Base-by-base conservation (phyloP, 805 yeast species). In the Ogataea paradorogensis region DNA sequence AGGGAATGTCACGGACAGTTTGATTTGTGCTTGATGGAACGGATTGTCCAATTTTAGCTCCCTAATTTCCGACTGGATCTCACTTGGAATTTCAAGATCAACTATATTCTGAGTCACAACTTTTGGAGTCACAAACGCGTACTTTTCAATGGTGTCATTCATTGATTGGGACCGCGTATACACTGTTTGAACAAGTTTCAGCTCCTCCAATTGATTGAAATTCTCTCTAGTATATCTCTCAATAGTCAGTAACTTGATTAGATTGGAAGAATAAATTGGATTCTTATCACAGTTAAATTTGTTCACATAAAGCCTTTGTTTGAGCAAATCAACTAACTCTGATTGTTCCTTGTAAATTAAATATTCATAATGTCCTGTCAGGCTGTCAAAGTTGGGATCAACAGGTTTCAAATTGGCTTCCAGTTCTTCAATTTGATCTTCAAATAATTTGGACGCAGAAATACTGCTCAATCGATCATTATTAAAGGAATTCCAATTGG, bases 1-100 rank as follows among this genome's bases (percentile, higher is more conserved):
- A 0, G 99, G 99, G 61, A 93, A 95, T 13, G 95, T 96, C 52
- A 93, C 87, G 0, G 96, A 82, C 33, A 88, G 66, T 52, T 88
- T 85, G 11, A 88, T 84, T 61, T 91, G 97, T 2, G 91, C 65
- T 45, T 82, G 80, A 58, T 88, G 96, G 65, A 88, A 82, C 10
- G 79, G 85, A 59, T 69, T 72, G 21, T 45, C 49, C 64, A 47
- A 52, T 21, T 38, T 53, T 57, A 51, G 28, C 61, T 42, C 42
- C 53, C 55, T 29, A 8, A 68, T 29, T 23, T 59, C 58, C n/a
- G 47, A 33, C 24, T 55, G 51, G 0, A 52, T 35, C 15, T 70
- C 66, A 5, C 61, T 46, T 1, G 82, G 71, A n/a, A 78, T 62
- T 1, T 69, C 42, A 30, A 71, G 61, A 30, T 79, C 76, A 33